Percentiles rank a stretch among this genome's conserved stretches.
Conservation (phyloP, 2,329 filamentous ascomycete genomes). For the Dactylellina sp. region DNA sequence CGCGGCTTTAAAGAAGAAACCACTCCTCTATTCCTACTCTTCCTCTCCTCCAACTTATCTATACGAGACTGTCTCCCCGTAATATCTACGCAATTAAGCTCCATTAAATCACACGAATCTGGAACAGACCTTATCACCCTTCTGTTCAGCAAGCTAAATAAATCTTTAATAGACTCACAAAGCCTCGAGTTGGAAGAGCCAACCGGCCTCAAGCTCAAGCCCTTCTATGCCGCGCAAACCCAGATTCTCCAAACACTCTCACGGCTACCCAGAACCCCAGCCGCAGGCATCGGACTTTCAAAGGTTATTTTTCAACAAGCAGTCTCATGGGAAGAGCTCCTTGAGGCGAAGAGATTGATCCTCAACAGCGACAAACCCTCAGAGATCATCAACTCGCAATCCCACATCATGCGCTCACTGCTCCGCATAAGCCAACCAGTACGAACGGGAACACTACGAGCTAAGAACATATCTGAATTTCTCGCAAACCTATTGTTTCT, state of each 20-base stretch:
- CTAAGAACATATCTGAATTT: conserved; percentile 15
- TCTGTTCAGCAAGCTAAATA: conserved; percentile 36
- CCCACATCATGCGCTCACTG: conserved; percentile 30
- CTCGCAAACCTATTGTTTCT: conserved; percentile 19
- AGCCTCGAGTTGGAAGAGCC: conserved; percentile 13
- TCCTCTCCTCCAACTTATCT: conserved; percentile 33
- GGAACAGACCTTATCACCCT: conserved; percentile 28
- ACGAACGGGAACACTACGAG: conserved; percentile 8
- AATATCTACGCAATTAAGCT: conserved; percentile 9
- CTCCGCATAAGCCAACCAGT: conserved; percentile 2
- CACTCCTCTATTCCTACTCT: conserved; percentile 30
- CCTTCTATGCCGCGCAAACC: conserved; percentile 44
- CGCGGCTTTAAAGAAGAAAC: conserved; percentile 28
- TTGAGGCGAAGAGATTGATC: conserved; percentile 43
- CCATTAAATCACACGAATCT: conserved; percentile 5
- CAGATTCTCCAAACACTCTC: conserved; percentile 30
- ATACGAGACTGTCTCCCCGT: conserved; percentile 38
- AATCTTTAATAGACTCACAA: conserved; percentile 5
- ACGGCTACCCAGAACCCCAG: conserved; percentile 21
- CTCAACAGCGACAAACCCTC: conserved; percentile 11
- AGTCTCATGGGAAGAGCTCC: conserved; percentile 48
- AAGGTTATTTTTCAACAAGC: conserved; percentile 37
- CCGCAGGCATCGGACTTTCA: conserved; percentile 22
- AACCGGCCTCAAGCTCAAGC: background rate
- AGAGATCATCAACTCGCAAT: conserved; percentile 26